phyloP scores from a whole-genome alignment of 371 early-diverging fungal species.

The Rhizopus stolonifer region DNA sequence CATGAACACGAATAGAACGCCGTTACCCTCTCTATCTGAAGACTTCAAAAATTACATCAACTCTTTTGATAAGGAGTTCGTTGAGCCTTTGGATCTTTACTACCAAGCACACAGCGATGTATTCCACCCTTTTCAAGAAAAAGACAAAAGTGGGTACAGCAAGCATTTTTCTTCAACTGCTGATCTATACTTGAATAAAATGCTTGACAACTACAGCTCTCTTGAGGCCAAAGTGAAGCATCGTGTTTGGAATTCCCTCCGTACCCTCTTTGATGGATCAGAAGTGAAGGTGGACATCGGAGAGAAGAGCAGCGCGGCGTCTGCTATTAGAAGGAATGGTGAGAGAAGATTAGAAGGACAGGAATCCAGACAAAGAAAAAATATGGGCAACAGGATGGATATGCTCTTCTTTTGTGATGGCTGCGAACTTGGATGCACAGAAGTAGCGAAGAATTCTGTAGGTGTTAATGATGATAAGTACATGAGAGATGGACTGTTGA shows the following conservation, averaged over 20 bases:
- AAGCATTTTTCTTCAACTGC: not conserved
- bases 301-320: slow-evolving; percentile 1
- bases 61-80: slow-evolving; percentile 1
- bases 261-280: not conserved
- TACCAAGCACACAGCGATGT: not conserved
- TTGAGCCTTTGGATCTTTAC: slow-evolving; percentile 6
- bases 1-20: not conserved
- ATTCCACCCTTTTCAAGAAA: slow-evolving; percentile 2
- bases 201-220: not conserved
- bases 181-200: slow-evolving; percentile 3
- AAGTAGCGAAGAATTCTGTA: slow-evolving; percentile 6
- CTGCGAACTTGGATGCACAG: slow-evolving; percentile 3
- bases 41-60: slow-evolving; percentile 1
- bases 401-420: not conserved
- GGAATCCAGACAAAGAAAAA: slow-evolving; percentile 5
- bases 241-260: slow-evolving; percentile 4
- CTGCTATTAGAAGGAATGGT: slow-evolving; percentile 6
- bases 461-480: slow-evolving; percentile 1
- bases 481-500: slow-evolving; percentile 7
- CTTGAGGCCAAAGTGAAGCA: not conserved
- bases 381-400: slow-evolving; percentile 3
- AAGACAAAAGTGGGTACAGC: slow-evolving; percentile 5
- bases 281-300: not conserved
- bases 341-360: slow-evolving; percentile 1
- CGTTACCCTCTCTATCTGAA: slow-evolving; percentile 1